Evolutionary conservation across 106 monocot genomes (phyloP).

Genomic region (Triglochin maritima): DNA sequence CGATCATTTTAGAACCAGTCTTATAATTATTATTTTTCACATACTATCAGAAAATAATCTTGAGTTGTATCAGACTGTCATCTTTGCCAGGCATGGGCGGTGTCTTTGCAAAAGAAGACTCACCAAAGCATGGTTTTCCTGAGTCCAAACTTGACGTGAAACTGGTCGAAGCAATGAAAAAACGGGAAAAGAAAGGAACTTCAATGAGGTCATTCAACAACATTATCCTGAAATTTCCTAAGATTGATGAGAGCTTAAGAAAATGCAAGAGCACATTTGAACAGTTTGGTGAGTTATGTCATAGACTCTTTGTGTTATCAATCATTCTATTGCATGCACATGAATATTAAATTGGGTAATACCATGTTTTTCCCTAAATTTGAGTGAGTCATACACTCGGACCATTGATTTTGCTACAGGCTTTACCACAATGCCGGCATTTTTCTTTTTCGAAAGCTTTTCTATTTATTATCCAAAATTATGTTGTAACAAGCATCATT

Average conservation of each 20-base stretch:
- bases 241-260: slow-evolving; percentile 73
- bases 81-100: slow-evolving; percentile 11
- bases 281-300: slow-evolving; percentile 55
- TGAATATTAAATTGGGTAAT: not conserved
- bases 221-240: slow-evolving; percentile 82
- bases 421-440: too few species aligned
- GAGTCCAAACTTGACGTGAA: slow-evolving; percentile 72
- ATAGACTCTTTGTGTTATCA: not conserved
- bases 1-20: too few species aligned
- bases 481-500: too few species aligned
- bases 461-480: too few species aligned
- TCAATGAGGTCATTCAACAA: slow-evolving; percentile 68
- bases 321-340: not conserved
- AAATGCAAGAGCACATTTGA: slow-evolving; percentile 85
- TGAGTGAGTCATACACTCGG: too few species aligned
- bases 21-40: too few species aligned
- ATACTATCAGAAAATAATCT: not conserved
- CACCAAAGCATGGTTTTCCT: not conserved
- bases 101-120: slow-evolving; percentile 10
- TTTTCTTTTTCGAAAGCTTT: too few species aligned
- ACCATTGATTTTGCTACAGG: too few species aligned
- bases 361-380: too few species aligned
- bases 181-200: slow-evolving; percentile 49
- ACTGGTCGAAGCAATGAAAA: slow-evolving; percentile 76
- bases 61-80: not conserved